Evolutionary conservation across 441 rosid species (phyloP), one percentile per base, ranked within the genome.

Genomic region (Hura crepitans): DNA sequence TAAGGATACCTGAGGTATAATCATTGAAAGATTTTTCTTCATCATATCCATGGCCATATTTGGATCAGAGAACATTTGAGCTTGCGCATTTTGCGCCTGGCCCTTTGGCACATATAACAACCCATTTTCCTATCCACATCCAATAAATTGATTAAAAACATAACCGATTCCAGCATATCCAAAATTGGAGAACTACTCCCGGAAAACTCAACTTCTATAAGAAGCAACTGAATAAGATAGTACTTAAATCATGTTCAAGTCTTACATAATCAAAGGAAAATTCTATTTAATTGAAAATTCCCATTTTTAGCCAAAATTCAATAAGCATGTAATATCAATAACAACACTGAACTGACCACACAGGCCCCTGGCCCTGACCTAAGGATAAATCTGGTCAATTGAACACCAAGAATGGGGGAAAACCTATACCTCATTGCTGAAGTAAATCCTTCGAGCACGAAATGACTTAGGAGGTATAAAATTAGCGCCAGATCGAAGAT

Each of bases 41-140:
- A 95, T 90, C 97, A 95, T 95, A 74, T 95, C 99, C 99, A 92
- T 92, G 27, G 99, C 99, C 98, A 92, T 92, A 79, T 95, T 95
- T 17, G 98, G 99, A 81, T 95, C 99, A 75, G 99, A 92, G 75
- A 95, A 89, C 99, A 95, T 95, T 70, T 89, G 96, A 0, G 99
- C 99, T 77, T 95, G 99, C 2, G 98, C 77, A 75, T 95, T 95
- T 73, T 76, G 87, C 56, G 79, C 89, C 79, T 89, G 87, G 3
- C 89, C 98, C 74, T 90, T 92, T 0, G 98, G 98, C 75, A 95
- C 95, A 82, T 71, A 69, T 71, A 95, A 74, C 65, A 95, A 84
- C 51, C 99, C 98, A 79, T 95, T 91, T 79, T 92, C 99, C 99
- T 92, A 77, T 71, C 74, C 35, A 49, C 31, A 4, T 28, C 39